Base-by-base conservation (phyloP, 495 filamentous ascomycete genomes). In the Hyaloscypha finlandica region DNA sequence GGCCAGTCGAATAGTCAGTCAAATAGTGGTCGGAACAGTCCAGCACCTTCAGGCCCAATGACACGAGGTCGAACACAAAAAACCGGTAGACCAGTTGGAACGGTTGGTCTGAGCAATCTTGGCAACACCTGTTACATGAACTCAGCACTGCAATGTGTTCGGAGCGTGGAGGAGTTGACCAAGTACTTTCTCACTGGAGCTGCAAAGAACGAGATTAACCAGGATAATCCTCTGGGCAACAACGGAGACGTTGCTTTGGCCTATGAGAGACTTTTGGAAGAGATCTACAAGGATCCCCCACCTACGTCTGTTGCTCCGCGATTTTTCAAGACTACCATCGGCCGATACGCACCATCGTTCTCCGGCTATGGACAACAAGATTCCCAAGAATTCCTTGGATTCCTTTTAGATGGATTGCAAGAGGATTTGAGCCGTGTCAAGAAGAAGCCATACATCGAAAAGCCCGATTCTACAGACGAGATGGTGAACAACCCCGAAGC, bases 81-180 rank as follows among this genome's bases (percentile, higher is more conserved):
- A 64, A 84, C 84, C 63, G 90, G 88, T 2, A 85, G 89, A 59
- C 83, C 84, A 14, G 78, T 85, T 33, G 94, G 94, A 19, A 89
- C 84, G 32, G 90, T 92, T 53, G 95, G 95, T 33, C 78, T 99
- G 55, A 87, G 85, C 62, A 99, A 99, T 72, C 78, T 98, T 31
- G 95, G 95, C 20, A 99, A 99, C 71, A 97, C 95, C 0, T 99
- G 95, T 78, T 99, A 98, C 77, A 97, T 97, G 92, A 97, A 97
- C 77, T 96, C 95, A 19, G 95, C 96, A 25, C 78, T 97, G 59
- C 95, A 99, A 75, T 98, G 95, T 74, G 83, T 99, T 48, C 86
- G 93, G 39, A 94, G 90, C 68, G 91, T 97, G 3, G 91, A 96
- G 68, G 95, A 99, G 77, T 80, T 99, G 71, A 92, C 92, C 6